Evolutionary conservation across 1,139 yeast genomes (phyloP), one percentile per base, ranked within the genome.

Genomic region (Saccharomyces hybrid): DNA sequence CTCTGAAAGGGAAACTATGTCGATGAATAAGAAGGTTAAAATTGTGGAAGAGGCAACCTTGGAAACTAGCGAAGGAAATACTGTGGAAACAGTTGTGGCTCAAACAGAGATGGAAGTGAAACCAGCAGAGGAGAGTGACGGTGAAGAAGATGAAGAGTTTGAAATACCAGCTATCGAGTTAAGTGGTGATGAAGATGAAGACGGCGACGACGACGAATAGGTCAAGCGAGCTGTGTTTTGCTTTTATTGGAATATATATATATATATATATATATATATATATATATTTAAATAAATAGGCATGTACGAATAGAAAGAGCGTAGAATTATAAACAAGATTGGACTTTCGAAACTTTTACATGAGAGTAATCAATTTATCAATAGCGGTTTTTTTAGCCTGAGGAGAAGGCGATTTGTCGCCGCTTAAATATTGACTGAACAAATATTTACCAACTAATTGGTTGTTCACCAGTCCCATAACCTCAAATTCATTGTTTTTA

Each of bases 371-470:
- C 16, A 73, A 64, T 51, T 60, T 65, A 8, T 66, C 62, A n/a
- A 64, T 64, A 8, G 70, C 66, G 1, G 68, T 64, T 5, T 70
- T 69, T 53, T 67, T 73, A 1, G 77, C 68, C 29, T 63, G 63
- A 50, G 68, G 72, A 61, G 81, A 76, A 61, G 83, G 73, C 11
- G 86, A 86, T 58, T 77, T 79, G 11, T 74, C 75, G 2, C 83
- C 85, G 61, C 83, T 79, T 61, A 83, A 69, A 63, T 84, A 84
- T 64, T 78, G 83, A 57, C 82, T 71, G 56, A 83, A 77, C 55
- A 83, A 72, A 31, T 78, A 71, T 59, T 75, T 79, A 21, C 82
- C 76, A 4, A 84, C 71, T 34, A 79, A 61, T 3, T 86, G 86
- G 50, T 78, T 77, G 3, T 71, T 60, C 1, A 82, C 81, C 2